Evolutionary conservation across 257 asterid genomes (phyloP).

Genomic region (Capsicum chinense): DNA sequence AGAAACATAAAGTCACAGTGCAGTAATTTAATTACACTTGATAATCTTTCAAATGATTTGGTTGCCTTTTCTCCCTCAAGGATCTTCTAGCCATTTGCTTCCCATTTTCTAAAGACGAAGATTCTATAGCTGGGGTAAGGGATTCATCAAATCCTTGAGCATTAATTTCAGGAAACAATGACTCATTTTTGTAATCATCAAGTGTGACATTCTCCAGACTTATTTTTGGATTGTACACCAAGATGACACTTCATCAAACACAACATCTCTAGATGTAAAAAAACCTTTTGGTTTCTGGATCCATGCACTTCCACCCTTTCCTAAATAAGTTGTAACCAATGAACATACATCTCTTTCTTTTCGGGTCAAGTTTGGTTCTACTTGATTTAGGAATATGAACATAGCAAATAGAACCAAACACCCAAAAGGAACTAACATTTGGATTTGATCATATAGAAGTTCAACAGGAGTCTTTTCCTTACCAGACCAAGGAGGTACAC

Average conservation of each 20-base stretch:
- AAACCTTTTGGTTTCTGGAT: slow-evolving; percentile 15
- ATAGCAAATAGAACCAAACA: slow-evolving; percentile 32
- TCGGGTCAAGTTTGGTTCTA: slow-evolving; percentile 38
- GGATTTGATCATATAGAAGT: slow-evolving; percentile 24
- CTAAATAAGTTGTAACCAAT: slow-evolving; percentile 23
- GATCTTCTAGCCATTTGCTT: not conserved
- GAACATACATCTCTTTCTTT: slow-evolving; percentile 26
- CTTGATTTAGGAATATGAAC: slow-evolving; percentile 18
- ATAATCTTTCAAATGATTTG: slow-evolving; percentile 13
- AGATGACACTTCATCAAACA: not conserved
- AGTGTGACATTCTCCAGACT: not conserved
- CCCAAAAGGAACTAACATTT: not conserved
- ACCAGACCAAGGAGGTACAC: not conserved
- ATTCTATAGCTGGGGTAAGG: not conserved
- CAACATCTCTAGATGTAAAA: not conserved
- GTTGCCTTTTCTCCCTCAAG: slow-evolving; percentile 15
- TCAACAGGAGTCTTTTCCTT: slow-evolving; percentile 29
- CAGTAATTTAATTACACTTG: slow-evolving; percentile 2
- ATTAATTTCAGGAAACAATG: not conserved
- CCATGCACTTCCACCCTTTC: slow-evolving; percentile 35
- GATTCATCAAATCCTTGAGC: not conserved
- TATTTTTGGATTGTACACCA: not conserved
- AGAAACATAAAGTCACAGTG: not conserved
- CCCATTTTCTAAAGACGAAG: not conserved
- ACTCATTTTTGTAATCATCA: not conserved